A percentile compares a stretch with the other conserved stretches of the same genome.
phyloP scores from a whole-genome alignment of 2,329 filamentous ascomycete genomes.

The Colletotrichum theobromicola region DNA sequence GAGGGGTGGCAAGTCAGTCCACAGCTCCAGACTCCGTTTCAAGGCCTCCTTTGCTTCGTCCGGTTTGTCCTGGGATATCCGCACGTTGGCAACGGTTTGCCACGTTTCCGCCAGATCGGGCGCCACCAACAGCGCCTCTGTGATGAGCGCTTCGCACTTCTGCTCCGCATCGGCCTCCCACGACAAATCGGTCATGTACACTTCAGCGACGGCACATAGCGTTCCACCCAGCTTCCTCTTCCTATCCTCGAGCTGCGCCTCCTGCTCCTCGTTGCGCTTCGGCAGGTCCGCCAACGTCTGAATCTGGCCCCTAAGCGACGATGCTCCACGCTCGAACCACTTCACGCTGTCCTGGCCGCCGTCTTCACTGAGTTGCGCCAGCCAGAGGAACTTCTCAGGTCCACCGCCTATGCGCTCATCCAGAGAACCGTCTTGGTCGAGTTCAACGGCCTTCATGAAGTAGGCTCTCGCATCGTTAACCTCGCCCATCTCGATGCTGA shows the following conservation, averaged over 20 bases:
- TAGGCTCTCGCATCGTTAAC: constrained; percentile 74
- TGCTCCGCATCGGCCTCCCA: constrained; percentile 91
- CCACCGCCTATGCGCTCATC: constrained; percentile 79
- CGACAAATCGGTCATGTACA: constrained; percentile 98
- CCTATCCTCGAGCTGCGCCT: constrained; percentile 65
- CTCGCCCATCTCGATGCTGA: constrained; percentile 83
- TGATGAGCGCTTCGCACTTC: constrained; percentile 86
- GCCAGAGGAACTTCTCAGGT: constrained; percentile 91
- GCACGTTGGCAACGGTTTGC: constrained; percentile 92
- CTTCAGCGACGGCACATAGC: constrained; percentile 92
- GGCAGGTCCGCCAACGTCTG: constrained; percentile 60
- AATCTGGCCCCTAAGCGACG: constrained; percentile 75
- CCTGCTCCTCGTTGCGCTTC: constrained; percentile 42
- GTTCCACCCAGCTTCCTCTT: constrained; percentile 84
- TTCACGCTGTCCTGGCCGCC: constrained; percentile 68
- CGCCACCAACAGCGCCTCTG: constrained; percentile 86
- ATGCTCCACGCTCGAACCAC: constrained; percentile 75
- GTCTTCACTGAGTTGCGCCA: constrained; percentile 85
- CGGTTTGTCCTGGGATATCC: constrained; percentile 82
- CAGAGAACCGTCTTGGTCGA: constrained; percentile 77
- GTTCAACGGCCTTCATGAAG: constrained; percentile 74
- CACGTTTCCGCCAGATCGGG: constrained; percentile 86
- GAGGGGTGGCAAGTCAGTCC: constrained; percentile 78
- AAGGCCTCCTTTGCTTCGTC: constrained; percentile 85
- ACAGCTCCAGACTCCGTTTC: constrained; percentile 78